Conservation (phyloP, 352 stramenopile genomes). For the Pythium phragmiticola region DNA sequence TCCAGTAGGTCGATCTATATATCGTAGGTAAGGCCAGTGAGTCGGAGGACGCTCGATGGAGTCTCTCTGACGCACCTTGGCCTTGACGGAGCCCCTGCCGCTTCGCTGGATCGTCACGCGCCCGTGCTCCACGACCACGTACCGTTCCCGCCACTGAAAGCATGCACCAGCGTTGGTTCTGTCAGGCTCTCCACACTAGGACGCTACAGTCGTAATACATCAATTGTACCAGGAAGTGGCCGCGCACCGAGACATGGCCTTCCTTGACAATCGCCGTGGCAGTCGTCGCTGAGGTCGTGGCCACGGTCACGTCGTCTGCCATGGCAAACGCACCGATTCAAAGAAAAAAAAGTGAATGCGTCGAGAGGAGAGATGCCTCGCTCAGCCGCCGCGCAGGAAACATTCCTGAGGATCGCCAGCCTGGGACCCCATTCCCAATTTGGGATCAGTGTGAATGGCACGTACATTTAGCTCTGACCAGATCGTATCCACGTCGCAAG, state of each 20-base stretch:
- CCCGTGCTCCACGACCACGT: slow-evolving; percentile 49
- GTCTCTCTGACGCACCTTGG: slow-evolving; percentile 36
- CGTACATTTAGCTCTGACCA: no score
- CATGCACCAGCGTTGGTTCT: not conserved
- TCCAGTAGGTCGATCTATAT: slow-evolving; percentile 62
- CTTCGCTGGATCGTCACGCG: slow-evolving; percentile 49
- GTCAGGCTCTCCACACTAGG: no score
- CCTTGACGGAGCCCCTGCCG: slow-evolving; percentile 49
- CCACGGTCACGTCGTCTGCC: not conserved
- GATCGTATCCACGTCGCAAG: not conserved
- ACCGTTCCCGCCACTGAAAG: slow-evolving; percentile 64
- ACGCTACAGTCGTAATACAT: no score
- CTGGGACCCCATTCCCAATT: not conserved
- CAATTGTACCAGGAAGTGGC: slow-evolving; percentile 55
- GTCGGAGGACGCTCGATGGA: not conserved
- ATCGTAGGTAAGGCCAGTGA: not conserved
- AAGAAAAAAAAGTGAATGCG: not conserved
- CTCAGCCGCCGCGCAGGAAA: no score
- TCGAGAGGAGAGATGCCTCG: no score
- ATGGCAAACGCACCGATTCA: not conserved
- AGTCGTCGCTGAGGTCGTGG: not conserved
- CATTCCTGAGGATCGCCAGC: not conserved
- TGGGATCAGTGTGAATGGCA: not conserved
- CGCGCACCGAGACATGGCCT: slow-evolving; percentile 54
- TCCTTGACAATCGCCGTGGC: slow-evolving; percentile 39